Evolutionary conservation across 1,284 basidiomycete genomes (phyloP), one percentile per base, ranked within the genome.

Genomic region (Sanghuangporus baumii): DNA sequence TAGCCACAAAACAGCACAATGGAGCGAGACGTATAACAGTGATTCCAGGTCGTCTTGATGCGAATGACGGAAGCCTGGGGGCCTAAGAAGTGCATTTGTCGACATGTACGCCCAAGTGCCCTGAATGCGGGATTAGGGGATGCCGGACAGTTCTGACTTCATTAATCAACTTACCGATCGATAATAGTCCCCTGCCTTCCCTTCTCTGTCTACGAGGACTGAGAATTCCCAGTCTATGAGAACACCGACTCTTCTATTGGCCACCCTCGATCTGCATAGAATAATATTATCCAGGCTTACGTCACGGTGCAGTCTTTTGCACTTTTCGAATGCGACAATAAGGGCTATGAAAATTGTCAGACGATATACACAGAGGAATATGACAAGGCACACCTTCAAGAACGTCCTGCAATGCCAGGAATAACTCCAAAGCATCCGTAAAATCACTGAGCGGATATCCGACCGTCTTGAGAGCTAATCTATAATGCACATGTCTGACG

Each of bases 211-310:
- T 8, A 59, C 47, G 7, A 56, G 46, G 26, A 67, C 68, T 0
- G 70, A 68, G 6, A 74, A 43, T 37, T 76, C 73, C 75, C 75
- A 77, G 59, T 78, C 74, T 37, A 69, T 75, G 43, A 78, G 65
- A 12, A 76, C 52, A 1, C 75, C 74, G 0, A 46, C 12, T 12
- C 68, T 66, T 1, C 66, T 56, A 1, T 41, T 26, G 1, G 62
- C 58, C n/a, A 74, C 66, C 47, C 18, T 12, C 11, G 3, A 16
- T 12, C 54, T 37, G 14, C 16, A n/a, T 23, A 46, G 56, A 31
- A 77, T 57, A 38, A 78, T 69, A 51, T 78, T 78, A 6, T 70
- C 71, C 1, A 58, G 47, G 54, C 75, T 76, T 38, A 78, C 63
- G 57, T 78, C 74, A 0, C 74, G 69, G 65, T 78, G 75, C 1